Conservation (phyloP, 768 basidiomycete genomes). For the Tulasnella sp. region DNA sequence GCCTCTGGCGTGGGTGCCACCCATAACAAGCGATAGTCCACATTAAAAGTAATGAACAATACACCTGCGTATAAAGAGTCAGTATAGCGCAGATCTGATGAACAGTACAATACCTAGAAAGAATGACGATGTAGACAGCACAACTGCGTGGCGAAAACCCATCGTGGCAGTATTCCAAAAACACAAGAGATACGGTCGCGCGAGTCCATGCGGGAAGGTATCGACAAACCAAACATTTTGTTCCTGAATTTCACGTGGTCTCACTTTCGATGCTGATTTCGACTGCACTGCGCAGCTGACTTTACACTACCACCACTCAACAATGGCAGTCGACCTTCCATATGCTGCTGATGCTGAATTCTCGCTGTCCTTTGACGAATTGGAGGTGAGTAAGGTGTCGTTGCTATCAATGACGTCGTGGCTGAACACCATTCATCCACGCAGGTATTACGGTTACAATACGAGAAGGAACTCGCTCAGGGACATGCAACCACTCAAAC, state of each 20-base stretch:
- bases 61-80: slow-evolving; percentile 38
- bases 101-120: slow-evolving; percentile 47
- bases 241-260: too few species aligned
- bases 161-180: slow-evolving; percentile 31
- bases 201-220: too few species aligned
- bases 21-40: slow-evolving; percentile 75
- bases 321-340: slow-evolving; percentile 65
- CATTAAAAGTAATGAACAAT: slow-evolving; percentile 70
- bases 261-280: too few species aligned
- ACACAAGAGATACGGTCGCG: background rate
- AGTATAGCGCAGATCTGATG: background rate
- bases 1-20: slow-evolving; percentile 45
- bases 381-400: slow-evolving; percentile 44
- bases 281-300: too few species aligned
- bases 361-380: slow-evolving; percentile 77
- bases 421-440: too few species aligned
- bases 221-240: too few species aligned
- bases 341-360: slow-evolving; percentile 93
- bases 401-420: background rate
- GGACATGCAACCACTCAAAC: slow-evolving; percentile 85
- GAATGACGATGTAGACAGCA: slow-evolving; percentile 77
- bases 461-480: slow-evolving; percentile 74
- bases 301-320: too few species aligned
- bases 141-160: slow-evolving; percentile 84
- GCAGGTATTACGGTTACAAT: slow-evolving; percentile 75